Evolutionary conservation across 306 rosid genomes (phyloP).

Genomic region (Echinosophora koreensis): DNA sequence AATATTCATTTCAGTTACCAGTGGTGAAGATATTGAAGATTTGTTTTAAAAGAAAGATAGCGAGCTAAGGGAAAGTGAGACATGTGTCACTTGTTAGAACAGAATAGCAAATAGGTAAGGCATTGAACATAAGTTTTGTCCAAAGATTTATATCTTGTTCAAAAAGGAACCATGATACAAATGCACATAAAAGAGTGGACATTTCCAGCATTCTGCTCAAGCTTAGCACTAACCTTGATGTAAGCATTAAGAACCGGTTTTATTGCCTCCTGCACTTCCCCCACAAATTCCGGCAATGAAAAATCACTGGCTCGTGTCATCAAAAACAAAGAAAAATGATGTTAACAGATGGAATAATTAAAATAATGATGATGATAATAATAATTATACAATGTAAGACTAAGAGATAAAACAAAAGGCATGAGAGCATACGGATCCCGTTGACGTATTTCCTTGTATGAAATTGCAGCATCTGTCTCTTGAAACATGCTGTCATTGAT

Average conservation of each 20-base stretch:
- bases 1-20: slow-evolving; percentile 3
- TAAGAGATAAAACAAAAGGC: slow-evolving; percentile 31
- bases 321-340: slow-evolving; percentile 37
- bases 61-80: not conserved
- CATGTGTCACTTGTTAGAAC: slow-evolving; percentile 18
- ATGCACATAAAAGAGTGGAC: slow-evolving; percentile 3
- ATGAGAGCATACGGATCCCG: slow-evolving; percentile 83
- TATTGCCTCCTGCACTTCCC: slow-evolving; percentile 84
- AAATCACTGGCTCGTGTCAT: slow-evolving; percentile 62
- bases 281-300: slow-evolving; percentile 85
- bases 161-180: not conserved
- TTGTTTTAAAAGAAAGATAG: slow-evolving; percentile 9
- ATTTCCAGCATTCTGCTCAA: slow-evolving; percentile 31
- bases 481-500: slow-evolving; percentile 84
- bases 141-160: slow-evolving; percentile 1
- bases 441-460: slow-evolving; percentile 84
- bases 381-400: slow-evolving; percentile 28
- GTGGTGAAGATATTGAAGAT: not conserved
- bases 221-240: slow-evolving; percentile 63
- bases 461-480: slow-evolving; percentile 89
- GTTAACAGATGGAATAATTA: slow-evolving; percentile 34
- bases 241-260: slow-evolving; percentile 94
- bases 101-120: slow-evolving; percentile 5
- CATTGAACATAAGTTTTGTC: not conserved
- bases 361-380: not conserved